phyloP scores from a whole-genome alignment of 805 yeast genomes.

The Yarrowia osloensis region DNA sequence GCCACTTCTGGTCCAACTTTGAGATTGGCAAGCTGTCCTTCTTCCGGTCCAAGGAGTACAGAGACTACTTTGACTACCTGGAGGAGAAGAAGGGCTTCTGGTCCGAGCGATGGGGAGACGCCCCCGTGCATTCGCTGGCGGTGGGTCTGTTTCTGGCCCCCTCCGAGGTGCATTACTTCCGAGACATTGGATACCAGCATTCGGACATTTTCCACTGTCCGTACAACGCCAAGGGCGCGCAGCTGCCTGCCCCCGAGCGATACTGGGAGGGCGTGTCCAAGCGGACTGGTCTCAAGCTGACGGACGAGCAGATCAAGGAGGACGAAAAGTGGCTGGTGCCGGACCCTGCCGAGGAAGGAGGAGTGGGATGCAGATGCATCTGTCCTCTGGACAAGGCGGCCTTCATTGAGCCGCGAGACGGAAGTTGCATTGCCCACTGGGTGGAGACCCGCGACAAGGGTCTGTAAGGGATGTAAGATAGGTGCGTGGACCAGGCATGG shows the following conservation, averaged over 20 bases:
- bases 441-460: slow-evolving; percentile 34
- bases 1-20: slow-evolving; percentile 93
- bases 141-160: slow-evolving; percentile 71
- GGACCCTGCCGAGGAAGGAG: slow-evolving; percentile 46
- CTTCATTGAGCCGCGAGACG: slow-evolving; percentile 43
- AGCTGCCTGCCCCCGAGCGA: slow-evolving; percentile 13
- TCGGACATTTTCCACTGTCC: slow-evolving; percentile 86
- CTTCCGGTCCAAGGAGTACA: slow-evolving; percentile 66
- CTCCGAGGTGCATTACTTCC: slow-evolving; percentile 79
- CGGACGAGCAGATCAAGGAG: slow-evolving; percentile 41
- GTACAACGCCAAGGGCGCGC: slow-evolving; percentile 53
- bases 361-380: slow-evolving; percentile 84
- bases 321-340: slow-evolving; percentile 46
- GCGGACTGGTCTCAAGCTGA: slow-evolving; percentile 31
- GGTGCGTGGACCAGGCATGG: background rate
- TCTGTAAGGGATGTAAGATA: background rate
- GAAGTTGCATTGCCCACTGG: slow-evolving; percentile 43
- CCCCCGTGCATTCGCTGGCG: slow-evolving; percentile 89
- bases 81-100: slow-evolving; percentile 82
- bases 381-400: slow-evolving; percentile 55
- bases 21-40: slow-evolving; percentile 85
- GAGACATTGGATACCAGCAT: slow-evolving; percentile 90
- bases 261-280: slow-evolving; percentile 24
- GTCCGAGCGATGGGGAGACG: slow-evolving; percentile 96
- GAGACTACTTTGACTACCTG: slow-evolving; percentile 64